Conservation (phyloP, 208 protist genomes). For the Crithidia fasciculata region DNA sequence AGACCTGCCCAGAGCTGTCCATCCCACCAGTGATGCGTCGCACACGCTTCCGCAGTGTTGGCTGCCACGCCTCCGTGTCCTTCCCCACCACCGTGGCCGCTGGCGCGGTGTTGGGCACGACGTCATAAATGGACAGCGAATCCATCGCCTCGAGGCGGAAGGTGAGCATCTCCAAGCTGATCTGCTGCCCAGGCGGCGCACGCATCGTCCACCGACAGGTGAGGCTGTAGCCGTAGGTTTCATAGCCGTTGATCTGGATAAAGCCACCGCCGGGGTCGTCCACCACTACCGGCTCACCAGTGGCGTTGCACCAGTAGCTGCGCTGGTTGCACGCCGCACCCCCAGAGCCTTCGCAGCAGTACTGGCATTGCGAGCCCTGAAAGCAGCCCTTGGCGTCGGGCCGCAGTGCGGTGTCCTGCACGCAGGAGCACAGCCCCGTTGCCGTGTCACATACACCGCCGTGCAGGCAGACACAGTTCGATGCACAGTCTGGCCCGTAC, state of each 20-base stretch:
- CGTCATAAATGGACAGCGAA: constrained; percentile 56
- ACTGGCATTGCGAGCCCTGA: constrained; percentile 63
- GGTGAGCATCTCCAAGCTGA: constrained; percentile 48
- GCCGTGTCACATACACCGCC: constrained; percentile 55
- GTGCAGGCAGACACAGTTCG: constrained; percentile 60
- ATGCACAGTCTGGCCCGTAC: constrained; percentile 79
- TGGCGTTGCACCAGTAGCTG: constrained; percentile 81
- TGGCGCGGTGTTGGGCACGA: constrained; percentile 3
- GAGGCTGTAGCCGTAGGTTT: constrained; percentile 51
- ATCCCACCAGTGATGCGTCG: constrained; percentile 26
- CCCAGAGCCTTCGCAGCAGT: constrained; percentile 69
- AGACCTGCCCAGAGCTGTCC: not conserved
- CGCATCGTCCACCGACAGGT: constrained; percentile 65
- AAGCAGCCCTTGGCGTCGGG: constrained; percentile 46
- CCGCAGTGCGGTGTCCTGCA: constrained; percentile 18
- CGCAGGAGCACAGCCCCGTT: constrained; percentile 63
- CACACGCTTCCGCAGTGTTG: constrained; percentile 6
- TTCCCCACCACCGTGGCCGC: not conserved
- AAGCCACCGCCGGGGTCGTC: constrained; percentile 44
- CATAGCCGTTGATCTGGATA: constrained; percentile 75
- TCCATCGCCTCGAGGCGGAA: constrained; percentile 59
- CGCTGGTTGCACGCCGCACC: constrained; percentile 61
- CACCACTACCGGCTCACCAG: constrained; percentile 41
- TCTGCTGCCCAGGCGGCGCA: constrained; percentile 34
- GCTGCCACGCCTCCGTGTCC: not conserved